Conservation (phyloP, 192 early-diverging fungal species). For the Obelidium mucronatum region DNA sequence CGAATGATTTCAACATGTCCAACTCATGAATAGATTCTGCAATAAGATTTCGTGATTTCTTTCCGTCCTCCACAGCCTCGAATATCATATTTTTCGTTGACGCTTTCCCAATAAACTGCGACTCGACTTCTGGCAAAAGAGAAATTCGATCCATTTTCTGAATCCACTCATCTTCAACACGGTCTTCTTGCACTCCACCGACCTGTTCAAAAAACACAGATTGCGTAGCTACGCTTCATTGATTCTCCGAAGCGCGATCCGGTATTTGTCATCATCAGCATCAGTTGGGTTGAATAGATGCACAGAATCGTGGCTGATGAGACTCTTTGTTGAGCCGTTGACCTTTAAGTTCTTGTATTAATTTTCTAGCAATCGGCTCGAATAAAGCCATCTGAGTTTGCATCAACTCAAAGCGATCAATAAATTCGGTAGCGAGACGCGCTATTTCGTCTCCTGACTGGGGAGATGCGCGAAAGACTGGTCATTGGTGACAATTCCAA, state of each 20-base stretch:
- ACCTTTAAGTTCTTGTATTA: not conserved
- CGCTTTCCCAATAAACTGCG: no score
- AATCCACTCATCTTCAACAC: not conserved
- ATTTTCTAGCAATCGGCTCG: not conserved
- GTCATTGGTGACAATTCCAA: not conserved
- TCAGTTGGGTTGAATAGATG: not conserved
- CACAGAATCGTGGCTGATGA: not conserved
- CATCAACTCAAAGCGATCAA: not conserved
- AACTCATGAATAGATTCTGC: not conserved
- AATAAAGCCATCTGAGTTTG: not conserved
- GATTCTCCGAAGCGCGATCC: not conserved
- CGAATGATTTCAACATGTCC: not conserved
- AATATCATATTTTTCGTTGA: not conserved
- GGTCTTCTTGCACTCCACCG: not conserved
- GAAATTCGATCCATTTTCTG: not conserved
- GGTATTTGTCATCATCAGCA: not conserved
- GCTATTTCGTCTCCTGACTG: not conserved
- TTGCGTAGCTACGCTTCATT: not conserved
- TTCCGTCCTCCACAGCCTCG: not conserved
- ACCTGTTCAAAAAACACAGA: not conserved
- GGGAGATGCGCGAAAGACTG: no score
- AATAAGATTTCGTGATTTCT: not conserved
- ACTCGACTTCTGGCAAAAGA: no score
- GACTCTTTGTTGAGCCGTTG: not conserved
- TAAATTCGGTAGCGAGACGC: constrained; percentile 1